phyloP scores from a whole-genome alignment of 1,284 basidiomycete species.

The Microbotryum intermedium region DNA sequence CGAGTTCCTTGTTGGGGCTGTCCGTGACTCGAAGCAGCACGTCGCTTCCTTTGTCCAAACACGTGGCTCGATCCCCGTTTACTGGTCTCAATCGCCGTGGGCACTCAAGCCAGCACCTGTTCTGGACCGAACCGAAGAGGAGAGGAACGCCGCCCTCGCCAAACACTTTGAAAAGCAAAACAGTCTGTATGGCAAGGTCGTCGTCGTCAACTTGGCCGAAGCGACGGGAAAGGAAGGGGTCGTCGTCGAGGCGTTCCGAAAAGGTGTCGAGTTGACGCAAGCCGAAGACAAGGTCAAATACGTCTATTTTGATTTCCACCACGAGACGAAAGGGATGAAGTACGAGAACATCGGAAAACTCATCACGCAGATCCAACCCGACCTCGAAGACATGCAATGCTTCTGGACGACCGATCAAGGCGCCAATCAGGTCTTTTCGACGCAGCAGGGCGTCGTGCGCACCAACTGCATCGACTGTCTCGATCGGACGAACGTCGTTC shows the following conservation, averaged over 20 bases:
- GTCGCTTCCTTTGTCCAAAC: constrained; percentile 81
- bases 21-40: constrained; percentile 56
- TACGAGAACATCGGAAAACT: constrained; percentile 82
- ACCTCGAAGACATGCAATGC: constrained; percentile 73
- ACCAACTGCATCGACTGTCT: constrained; percentile 78
- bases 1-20: constrained; percentile 57
- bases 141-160: constrained; percentile 60
- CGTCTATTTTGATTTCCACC: constrained; percentile 62
- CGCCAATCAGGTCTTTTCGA: constrained; percentile 58
- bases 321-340: constrained; percentile 83
- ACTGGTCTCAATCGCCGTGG: constrained; percentile 37
- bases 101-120: constrained; percentile 80
- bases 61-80: constrained; percentile 67
- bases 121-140: constrained; percentile 64
- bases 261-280: constrained; percentile 52
- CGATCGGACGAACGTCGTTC: constrained; percentile 74
- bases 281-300: constrained; percentile 46
- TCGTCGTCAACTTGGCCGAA: constrained; percentile 83
- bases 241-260: constrained; percentile 68
- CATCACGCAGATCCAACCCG: constrained; percentile 57
- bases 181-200: constrained; percentile 66
- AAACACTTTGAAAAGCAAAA: constrained; percentile 66
- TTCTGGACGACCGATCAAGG: constrained; percentile 59
- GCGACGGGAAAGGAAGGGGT: constrained; percentile 75
- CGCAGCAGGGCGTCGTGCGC: constrained; percentile 75